These are phyloP conservation scores for Carex cristatella DNA, from an alignment of 176 grass and related monocot species.

Conservation along the genomic window DNA sequence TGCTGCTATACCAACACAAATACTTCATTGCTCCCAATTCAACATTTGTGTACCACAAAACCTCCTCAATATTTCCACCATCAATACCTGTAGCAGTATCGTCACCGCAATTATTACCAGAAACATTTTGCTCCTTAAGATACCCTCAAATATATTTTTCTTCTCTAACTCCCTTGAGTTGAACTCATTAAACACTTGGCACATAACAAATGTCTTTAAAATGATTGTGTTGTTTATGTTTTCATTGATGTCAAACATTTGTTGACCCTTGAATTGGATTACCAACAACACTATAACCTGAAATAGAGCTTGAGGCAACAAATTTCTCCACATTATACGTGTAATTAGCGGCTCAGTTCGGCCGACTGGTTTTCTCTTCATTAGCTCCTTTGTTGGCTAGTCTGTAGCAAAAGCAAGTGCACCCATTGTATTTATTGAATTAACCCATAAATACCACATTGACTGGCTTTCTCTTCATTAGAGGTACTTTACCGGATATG, in stretches of 20 bases:
- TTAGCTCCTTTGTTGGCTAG: conserved; percentile 37
- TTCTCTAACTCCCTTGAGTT: conserved; percentile 65
- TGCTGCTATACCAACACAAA: too few species aligned
- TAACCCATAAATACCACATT: conserved; percentile 58
- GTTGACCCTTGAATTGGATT: conserved; percentile 45
- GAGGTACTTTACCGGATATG: conserved; percentile 38
- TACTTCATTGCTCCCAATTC: too few species aligned
- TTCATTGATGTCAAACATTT: conserved; percentile 24
- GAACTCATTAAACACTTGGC: conserved; percentile 96
- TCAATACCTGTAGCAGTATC: too few species aligned
- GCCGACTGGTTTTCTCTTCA: conserved; percentile 48
- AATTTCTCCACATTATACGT: conserved; percentile 85
- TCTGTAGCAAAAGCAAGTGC: conserved; percentile 58
- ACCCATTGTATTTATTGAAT: conserved; percentile 84
- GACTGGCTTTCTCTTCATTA: conserved; percentile 36
- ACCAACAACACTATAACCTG: conserved; percentile 53
- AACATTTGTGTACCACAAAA: too few species aligned
- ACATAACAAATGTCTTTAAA: conserved; percentile 73
- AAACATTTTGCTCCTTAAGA: too few species aligned
- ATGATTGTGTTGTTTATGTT: conserved; percentile 65
- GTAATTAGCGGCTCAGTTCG: conserved; percentile 66
- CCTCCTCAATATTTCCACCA: too few species aligned
- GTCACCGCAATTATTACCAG: too few species aligned
- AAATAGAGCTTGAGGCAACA: conserved; percentile 45
- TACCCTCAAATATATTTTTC: conserved; percentile 66